Percentiles rank a stretch among this genome's conserved stretches.
These are phyloP conservation scores for Smithsoniella earleae DNA, from an alignment of 163 green algal genomes.

Conservation along the genomic window DNA sequence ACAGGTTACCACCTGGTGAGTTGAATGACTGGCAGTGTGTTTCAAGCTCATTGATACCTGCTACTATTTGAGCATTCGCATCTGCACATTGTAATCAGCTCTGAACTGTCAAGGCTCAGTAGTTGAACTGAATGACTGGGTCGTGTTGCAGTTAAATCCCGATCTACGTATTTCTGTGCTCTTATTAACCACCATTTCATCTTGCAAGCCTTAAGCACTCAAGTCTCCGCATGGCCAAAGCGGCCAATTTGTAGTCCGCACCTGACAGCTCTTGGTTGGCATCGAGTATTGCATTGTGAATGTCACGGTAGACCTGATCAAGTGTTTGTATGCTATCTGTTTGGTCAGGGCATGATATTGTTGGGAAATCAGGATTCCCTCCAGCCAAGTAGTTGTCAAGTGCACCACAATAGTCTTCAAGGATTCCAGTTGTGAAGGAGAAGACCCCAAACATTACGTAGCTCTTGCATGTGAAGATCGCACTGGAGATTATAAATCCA, in stretches of 20 bases:
- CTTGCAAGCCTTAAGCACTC: neutral
- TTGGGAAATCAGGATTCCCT: neutral
- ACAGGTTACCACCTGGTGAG: neutral
- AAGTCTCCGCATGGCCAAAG: neutral
- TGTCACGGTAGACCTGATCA: neutral
- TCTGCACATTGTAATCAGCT: neutral
- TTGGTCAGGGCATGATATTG: neutral
- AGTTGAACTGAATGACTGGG: too few species aligned
- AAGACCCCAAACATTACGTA: constrained; percentile 10
- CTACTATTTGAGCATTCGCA: neutral
- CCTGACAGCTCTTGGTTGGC: neutral
- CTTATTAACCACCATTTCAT: neutral
- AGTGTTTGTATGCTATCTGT: neutral
- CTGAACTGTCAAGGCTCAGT: too few species aligned
- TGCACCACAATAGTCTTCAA: neutral
- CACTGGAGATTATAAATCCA: neutral
- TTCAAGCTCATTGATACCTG: neutral
- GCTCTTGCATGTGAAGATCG: neutral
- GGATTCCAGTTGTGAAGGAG: neutral
- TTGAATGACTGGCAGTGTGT: neutral
- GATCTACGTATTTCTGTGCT: neutral
- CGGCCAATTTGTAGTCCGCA: neutral
- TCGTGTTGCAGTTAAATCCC: too few species aligned
- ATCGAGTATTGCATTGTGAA: neutral
- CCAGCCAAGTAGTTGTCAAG: neutral